Evolutionary conservation across 1,284 basidiomycete genomes (phyloP).

Genomic region (Rhodotorula sp.): DNA sequence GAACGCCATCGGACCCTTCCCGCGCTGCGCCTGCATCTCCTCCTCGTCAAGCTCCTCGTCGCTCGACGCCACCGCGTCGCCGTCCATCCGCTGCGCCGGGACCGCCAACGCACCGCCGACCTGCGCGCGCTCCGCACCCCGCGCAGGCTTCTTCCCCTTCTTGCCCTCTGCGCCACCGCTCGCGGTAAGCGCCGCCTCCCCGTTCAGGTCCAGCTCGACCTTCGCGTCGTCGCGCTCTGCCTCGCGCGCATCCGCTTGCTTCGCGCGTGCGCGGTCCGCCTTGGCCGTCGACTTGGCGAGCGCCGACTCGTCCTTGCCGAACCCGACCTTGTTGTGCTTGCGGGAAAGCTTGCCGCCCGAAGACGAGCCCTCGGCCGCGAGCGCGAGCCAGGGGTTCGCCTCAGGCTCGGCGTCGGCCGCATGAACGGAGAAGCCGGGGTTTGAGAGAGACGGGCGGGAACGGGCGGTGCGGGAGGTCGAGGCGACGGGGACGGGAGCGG

Average conservation of each 20-base stretch:
- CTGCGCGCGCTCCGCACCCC: constrained; percentile 46
- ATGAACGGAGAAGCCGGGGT: constrained; percentile 13
- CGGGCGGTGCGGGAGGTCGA: constrained; percentile 18
- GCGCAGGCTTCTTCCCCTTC: constrained; percentile 28
- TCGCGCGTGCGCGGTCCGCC: constrained; percentile 35
- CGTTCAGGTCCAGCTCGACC: constrained; percentile 67
- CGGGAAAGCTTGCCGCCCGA: constrained; percentile 53
- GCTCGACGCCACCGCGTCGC: constrained; percentile 19
- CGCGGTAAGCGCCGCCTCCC: constrained; percentile 11
- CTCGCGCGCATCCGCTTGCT: constrained; percentile 46
- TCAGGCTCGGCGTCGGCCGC: constrained; percentile 35
- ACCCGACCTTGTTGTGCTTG: constrained; percentile 68
- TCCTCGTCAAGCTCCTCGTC: constrained; percentile 59
- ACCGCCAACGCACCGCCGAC: constrained; percentile 18
- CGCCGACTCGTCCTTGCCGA: constrained; percentile 63
- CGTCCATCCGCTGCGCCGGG: neutral
- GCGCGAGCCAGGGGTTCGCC: constrained; percentile 72
- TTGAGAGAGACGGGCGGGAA: constrained; percentile 26
- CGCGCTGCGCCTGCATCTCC: constrained; percentile 51
- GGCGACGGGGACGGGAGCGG: constrained; percentile 39
- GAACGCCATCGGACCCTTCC: constrained; percentile 63
- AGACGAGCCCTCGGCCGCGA: constrained; percentile 46
- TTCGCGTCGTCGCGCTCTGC: constrained; percentile 74
- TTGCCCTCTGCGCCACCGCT: constrained; percentile 41
- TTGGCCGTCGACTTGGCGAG: constrained; percentile 34